Evolutionary conservation across 805 yeast species (phyloP).

Genomic region (Geotrichum ghanense): DNA sequence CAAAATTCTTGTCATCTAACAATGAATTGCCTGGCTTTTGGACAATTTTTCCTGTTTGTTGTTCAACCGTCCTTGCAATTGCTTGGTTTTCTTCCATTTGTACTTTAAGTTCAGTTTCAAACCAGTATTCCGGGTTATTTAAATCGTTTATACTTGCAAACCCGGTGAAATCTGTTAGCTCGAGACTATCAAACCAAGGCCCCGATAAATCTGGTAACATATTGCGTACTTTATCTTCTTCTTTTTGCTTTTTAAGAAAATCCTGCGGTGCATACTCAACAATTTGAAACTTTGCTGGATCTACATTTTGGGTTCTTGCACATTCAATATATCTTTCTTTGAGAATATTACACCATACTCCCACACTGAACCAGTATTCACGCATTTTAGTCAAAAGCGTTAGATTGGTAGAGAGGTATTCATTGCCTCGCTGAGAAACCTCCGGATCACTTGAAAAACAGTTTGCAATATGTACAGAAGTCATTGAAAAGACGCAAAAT

Average conservation of each 20-base stretch:
- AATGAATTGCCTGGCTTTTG: too few species aligned
- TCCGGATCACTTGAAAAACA: conserved; percentile 22
- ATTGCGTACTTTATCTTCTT: not conserved
- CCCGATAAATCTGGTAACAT: not conserved
- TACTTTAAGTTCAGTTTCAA: not conserved
- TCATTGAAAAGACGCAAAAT: conserved; percentile 24
- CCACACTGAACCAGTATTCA: conserved; percentile 26
- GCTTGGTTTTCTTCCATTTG: not conserved
- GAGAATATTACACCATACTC: conserved; percentile 25
- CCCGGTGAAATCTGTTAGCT: not conserved
- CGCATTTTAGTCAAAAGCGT: conserved; percentile 21
- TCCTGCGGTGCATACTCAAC: not conserved
- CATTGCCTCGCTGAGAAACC: conserved; percentile 21
- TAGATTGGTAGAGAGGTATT: conserved; percentile 23
- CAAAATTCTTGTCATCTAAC: not conserved
- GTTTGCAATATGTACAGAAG: conserved; percentile 25
- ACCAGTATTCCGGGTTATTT: not conserved
- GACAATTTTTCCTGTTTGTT: too few species aligned
- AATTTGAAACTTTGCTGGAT: not conserved
- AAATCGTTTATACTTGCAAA: not conserved
- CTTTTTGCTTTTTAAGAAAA: not conserved
- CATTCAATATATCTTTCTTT: conserved; percentile 20
- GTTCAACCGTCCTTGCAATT: not conserved
- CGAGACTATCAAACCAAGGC: not conserved
- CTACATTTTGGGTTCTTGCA: not conserved